Evolutionary conservation across 2,329 filamentous ascomycete species (phyloP).

Genomic region (Teratosphaeria destructans): DNA sequence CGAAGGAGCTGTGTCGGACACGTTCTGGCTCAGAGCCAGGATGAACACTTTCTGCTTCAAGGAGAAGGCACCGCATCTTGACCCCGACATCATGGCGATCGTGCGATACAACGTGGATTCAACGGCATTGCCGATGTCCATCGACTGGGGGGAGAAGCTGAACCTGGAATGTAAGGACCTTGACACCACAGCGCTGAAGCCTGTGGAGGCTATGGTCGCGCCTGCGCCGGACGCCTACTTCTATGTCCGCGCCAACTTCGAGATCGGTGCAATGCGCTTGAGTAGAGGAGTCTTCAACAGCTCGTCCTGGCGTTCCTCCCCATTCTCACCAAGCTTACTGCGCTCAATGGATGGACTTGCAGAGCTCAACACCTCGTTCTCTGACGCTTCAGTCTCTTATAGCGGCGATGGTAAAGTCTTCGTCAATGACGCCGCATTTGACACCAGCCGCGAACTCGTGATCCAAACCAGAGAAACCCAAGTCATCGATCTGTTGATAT

Average conservation of each 20-base stretch:
- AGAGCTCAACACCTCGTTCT: slow-evolving; percentile 20
- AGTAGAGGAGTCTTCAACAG: slow-evolving; percentile 50
- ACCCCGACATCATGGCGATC: slow-evolving; percentile 40
- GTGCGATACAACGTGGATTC: slow-evolving; percentile 32
- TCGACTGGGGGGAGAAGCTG: slow-evolving; percentile 41
- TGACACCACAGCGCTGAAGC: slow-evolving; percentile 36
- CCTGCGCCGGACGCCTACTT: slow-evolving; percentile 43
- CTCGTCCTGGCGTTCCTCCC: slow-evolving; percentile 43
- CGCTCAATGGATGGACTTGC: slow-evolving; percentile 39
- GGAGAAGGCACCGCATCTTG: slow-evolving; percentile 37
- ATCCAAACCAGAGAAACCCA: slow-evolving; percentile 28
- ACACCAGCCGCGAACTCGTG: slow-evolving; percentile 21
- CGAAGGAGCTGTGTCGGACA: slow-evolving; percentile 1
- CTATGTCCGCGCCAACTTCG: slow-evolving; percentile 48
- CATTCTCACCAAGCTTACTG: slow-evolving; percentile 40
- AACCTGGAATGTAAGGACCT: slow-evolving; percentile 43
- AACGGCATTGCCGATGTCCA: slow-evolving; percentile 29
- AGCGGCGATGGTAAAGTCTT: slow-evolving; percentile 7
- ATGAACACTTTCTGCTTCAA: slow-evolving; percentile 53
- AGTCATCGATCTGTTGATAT: slow-evolving; percentile 27
- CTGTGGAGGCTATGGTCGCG: slow-evolving; percentile 33
- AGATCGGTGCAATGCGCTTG: slow-evolving; percentile 48
- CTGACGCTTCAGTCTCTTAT: neutral
- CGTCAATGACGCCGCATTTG: slow-evolving; percentile 22
- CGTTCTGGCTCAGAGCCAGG: slow-evolving; percentile 43